Evolutionary conservation across 805 yeast genomes (phyloP), one percentile per base, ranked within the genome.

Genomic region (Lachancea nothofagi): DNA sequence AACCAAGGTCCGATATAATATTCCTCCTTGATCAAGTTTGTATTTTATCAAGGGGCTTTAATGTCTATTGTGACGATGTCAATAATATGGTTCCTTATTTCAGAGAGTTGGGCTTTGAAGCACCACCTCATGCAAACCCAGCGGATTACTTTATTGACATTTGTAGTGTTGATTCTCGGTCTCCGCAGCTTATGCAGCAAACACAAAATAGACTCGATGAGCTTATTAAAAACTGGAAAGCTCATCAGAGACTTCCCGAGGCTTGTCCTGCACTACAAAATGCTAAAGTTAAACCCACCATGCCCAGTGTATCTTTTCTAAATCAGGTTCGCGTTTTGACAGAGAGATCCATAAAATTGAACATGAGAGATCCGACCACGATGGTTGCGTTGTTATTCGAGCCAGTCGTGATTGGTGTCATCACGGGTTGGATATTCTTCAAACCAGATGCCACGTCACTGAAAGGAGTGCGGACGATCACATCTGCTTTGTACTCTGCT

Each of bases 1-100:
- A 86, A 57, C 95, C 95, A 0, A 62, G 95, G 28, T 74, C 82
- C 0, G 95, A 86, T 56, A 83, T 86, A 33, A 69, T 83, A 28
- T 70, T 71, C 40, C 57, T 81, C 18, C 77, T 86, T 43, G 94
- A 87, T 54, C 69, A 74, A 35, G 64, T 86, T 3, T 73, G 86
- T 43, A 66, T 86, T 3, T 60, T 87, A 29, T 77, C 89, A 0
- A 77, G 80, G 27, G 87, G 89, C 1, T 83, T 64, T 17, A 58
- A 66, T 35, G 65, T 71, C 17, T 72, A 65, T 43, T 69, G 71
- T 36, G 77, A 75, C 3, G 74, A 76, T 1, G 66, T 71, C 22
- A 50, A 60, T 17, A 52, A 57, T 2, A 67, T 75, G 19, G 61
- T 71, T 30, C 61, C 57, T 0, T 76, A 77, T 61, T 85, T 86